phyloP scores from a whole-genome alignment of 768 basidiomycete species.

The Tricholoma matsutake region DNA sequence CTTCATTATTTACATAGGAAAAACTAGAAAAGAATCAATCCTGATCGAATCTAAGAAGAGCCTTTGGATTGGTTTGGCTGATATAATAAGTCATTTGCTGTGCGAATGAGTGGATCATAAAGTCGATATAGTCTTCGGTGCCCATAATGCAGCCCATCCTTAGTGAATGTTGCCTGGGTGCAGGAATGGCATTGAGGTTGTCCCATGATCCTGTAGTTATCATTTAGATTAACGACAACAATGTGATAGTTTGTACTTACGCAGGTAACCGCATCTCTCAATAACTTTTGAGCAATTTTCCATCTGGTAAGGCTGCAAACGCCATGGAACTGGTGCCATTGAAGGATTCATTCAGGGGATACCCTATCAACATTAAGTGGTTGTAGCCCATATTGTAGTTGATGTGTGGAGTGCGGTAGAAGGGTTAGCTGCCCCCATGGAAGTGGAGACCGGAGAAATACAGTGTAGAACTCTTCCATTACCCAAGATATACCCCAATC shows the following conservation, averaged over 20 bases:
- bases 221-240: background rate
- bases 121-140: background rate
- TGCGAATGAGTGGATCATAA: background rate
- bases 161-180: background rate
- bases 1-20: background rate
- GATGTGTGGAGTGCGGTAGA: background rate
- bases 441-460: background rate
- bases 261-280: background rate
- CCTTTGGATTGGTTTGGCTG: background rate
- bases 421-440: background rate
- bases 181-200: background rate
- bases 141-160: constrained; percentile 1
- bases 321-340: background rate
- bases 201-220: background rate
- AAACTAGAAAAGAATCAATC: background rate
- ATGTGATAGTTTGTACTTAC: background rate
- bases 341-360: background rate
- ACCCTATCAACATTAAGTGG: background rate
- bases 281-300: background rate
- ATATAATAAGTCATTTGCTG: constrained; percentile 1
- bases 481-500: background rate
- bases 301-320: background rate
- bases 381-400: background rate
- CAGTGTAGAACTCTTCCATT: background rate
- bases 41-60: background rate